These are phyloP conservation scores for Aspergillus awamori DNA, from an alignment of 2,329 filamentous ascomycete species.

Conservation along the genomic window DNA sequence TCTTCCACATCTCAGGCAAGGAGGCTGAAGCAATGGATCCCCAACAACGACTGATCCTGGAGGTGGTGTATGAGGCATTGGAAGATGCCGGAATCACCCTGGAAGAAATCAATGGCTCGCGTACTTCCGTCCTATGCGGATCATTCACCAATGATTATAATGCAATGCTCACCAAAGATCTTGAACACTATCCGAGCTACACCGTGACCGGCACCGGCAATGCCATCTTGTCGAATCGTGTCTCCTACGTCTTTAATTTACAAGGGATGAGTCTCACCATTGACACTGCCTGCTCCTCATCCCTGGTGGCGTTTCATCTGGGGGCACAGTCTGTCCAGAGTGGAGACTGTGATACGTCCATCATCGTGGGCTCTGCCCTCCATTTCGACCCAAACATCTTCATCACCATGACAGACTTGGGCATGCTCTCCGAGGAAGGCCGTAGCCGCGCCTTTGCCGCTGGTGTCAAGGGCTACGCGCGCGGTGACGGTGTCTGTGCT, in stretches of 20 bases:
- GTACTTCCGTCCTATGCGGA: conserved; percentile 27
- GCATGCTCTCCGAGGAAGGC: conserved; percentile 36
- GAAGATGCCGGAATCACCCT: conserved; percentile 23
- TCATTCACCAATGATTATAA: conserved; percentile 27
- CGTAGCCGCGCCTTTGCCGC: conserved; percentile 28
- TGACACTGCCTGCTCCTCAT: conserved; percentile 47
- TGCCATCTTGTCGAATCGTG: conserved; percentile 37
- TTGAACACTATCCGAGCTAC: conserved; percentile 19
- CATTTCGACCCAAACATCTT: conserved; percentile 33
- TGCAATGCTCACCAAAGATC: conserved; percentile 18
- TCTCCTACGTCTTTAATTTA: conserved; percentile 41
- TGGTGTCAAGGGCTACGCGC: conserved; percentile 32
- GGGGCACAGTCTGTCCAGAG: conserved; percentile 13
- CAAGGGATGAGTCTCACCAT: conserved; percentile 42
- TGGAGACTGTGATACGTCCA: conserved; percentile 17
- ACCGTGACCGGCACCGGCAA: conserved; percentile 26
- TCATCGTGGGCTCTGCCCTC: conserved; percentile 37
- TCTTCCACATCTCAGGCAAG: conserved; percentile 26
- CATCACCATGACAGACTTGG: conserved; percentile 32
- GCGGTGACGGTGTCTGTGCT: conserved; percentile 35
- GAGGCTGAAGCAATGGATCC: conserved; percentile 40
- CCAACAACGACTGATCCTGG: conserved; percentile 29
- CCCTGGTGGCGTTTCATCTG: conserved; percentile 31
- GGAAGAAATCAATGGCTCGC: conserved; percentile 23
- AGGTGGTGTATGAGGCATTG: conserved; percentile 47